These are phyloP conservation scores for Lactarius akahatsu DNA, from an alignment of 768 basidiomycete genomes.

Conservation along the genomic window DNA sequence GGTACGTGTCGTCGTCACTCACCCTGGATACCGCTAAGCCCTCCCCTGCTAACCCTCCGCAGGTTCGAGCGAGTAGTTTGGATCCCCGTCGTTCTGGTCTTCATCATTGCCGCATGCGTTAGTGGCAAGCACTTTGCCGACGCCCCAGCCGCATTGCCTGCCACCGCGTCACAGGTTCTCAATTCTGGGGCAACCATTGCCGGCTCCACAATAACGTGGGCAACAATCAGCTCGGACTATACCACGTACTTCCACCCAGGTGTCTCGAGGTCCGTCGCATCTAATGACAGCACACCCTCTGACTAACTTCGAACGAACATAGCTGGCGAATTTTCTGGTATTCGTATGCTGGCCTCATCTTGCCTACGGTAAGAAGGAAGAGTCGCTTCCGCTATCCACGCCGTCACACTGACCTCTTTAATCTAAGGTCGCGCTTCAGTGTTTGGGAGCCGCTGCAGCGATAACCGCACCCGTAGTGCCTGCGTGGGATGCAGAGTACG, in stretches of 20 bases:
- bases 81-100: conserved; percentile 76
- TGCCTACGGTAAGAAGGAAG: conserved; percentile 53
- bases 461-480: conserved; percentile 55
- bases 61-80: conserved; percentile 77
- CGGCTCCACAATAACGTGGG: conserved; percentile 69
- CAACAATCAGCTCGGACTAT: conserved; percentile 66
- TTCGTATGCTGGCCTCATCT: conserved; percentile 61
- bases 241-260: conserved; percentile 64
- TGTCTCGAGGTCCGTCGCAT: conserved; percentile 50
- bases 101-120: conserved; percentile 68
- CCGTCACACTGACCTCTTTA: not conserved
- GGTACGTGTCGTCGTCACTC: conserved; percentile 37
- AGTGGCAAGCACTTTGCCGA: conserved; percentile 66
- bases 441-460: conserved; percentile 69
- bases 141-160: conserved; percentile 49
- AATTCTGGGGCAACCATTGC: conserved; percentile 69
- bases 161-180: conserved; percentile 53
- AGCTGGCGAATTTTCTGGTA: conserved; percentile 64
- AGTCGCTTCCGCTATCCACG: conserved; percentile 8
- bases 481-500: conserved; percentile 56
- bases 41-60: conserved; percentile 16
- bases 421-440: conserved; percentile 42
- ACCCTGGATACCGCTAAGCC: not conserved
- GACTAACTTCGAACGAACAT: not conserved
- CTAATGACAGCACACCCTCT: not conserved